Evolutionary conservation across 2,329 filamentous ascomycete genomes (phyloP), one percentile per base, ranked within the genome.

Genomic region (Fusarium equiseti): DNA sequence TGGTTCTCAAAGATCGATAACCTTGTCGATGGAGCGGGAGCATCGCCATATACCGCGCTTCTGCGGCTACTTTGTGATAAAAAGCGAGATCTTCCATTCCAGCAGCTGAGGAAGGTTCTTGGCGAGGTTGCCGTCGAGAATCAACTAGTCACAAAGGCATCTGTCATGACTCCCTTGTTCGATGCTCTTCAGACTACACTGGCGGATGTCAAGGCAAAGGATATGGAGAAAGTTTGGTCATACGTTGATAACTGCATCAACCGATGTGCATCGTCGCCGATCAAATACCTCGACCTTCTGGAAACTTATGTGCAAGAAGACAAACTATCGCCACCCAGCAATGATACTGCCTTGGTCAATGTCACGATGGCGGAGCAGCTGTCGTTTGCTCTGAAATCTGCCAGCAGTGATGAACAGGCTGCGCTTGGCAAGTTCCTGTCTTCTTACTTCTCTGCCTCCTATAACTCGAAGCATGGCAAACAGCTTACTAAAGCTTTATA

Each of bases 171-270:
- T 71, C 81, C 84, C 73, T 74, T 89, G 26, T 81, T 86, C 12
- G 77, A 77, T 59, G 76, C 77, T 15, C 63, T 81, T 13, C 73
- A 75, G 20, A 71, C 63, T 49, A 75, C 73, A 5, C 54, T 63
- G 11, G 44, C 63, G 8, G 72, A 75, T 22, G 55, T 58, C 13
- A 72, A 66, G 26, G 35, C 63, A 2, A 63, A 70, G 12, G 57
- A 71, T 15, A 79, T 85, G 71, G 79, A 82, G 16, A 72, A 77
- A 0, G 77, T 94, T 1, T 92, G 92, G 81, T 79, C 83, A 1
- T 97, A 96, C 76, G 79, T 98, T 27, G 95, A 98, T 76, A 94
- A 97, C 68, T 97, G 93, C 78, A 85, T 93, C 55, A 89, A 89
- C 31, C 89, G 95, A 26, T 92, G 93, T 72, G 90, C 90, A 18